Conservation (phyloP, 257 asterid genomes). For the Solanum microdontum region DNA sequence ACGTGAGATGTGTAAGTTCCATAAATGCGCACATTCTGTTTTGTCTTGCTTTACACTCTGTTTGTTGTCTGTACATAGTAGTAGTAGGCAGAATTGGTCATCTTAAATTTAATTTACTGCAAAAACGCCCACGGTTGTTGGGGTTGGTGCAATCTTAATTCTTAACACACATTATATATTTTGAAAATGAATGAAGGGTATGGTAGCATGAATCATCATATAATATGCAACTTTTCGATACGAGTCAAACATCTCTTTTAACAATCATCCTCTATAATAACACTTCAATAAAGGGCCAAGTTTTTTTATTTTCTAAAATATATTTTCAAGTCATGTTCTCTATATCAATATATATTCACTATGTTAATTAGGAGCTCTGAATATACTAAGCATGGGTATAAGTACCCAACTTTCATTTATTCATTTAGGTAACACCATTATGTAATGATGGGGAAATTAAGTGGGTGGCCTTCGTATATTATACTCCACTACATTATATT, state of each 20-base stretch:
- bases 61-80: neutral
- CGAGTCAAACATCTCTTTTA: neutral
- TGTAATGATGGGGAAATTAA: neutral
- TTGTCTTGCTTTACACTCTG: neutral
- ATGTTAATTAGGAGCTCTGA: neutral
- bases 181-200: neutral
- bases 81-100: neutral
- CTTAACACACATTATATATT: neutral
- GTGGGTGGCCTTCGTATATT: neutral
- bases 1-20: slow-evolving; percentile 29
- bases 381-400: neutral
- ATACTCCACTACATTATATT: neutral
- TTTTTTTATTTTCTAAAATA: no score
- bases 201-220: neutral
- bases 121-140: neutral
- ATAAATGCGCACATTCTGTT: slow-evolving; percentile 18
- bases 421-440: no score
- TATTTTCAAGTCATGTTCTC: neutral
- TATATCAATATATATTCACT: no score
- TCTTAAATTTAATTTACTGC: neutral
- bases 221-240: neutral
- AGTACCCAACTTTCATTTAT: neutral
- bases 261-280: neutral
- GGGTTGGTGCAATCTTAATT: neutral
- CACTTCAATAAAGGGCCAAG: neutral